Evolutionary conservation across 1,139 yeast species (phyloP).

Genomic region (Kluyveromyces sp.): DNA sequence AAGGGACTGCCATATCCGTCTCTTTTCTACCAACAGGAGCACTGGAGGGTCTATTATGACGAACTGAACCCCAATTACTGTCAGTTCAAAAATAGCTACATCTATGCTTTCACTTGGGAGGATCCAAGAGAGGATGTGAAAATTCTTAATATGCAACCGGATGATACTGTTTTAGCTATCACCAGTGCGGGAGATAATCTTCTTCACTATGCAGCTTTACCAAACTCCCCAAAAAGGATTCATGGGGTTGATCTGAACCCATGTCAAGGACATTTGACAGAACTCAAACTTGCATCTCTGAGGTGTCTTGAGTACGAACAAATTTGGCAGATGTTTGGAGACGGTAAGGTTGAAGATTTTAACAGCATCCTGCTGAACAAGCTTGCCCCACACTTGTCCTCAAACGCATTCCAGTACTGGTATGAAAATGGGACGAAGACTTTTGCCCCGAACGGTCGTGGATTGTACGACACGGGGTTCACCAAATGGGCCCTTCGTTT

Average conservation of each 20-base stretch:
- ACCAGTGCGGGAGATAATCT: slow-evolving; percentile 85
- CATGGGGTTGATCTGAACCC: slow-evolving; percentile 87
- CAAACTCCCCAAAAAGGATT: slow-evolving; percentile 64
- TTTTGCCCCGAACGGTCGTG: slow-evolving; percentile 47
- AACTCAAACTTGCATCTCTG: slow-evolving; percentile 67
- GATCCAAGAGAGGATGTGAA: slow-evolving; percentile 76
- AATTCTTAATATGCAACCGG: slow-evolving; percentile 51
- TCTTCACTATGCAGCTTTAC: slow-evolving; percentile 63
- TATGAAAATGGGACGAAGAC: slow-evolving; percentile 52
- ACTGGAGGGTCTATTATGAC: slow-evolving; percentile 76
- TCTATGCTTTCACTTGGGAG: slow-evolving; percentile 87
- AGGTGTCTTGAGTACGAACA: slow-evolving; percentile 52
- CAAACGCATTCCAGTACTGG: slow-evolving; percentile 81
- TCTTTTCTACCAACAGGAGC: slow-evolving; percentile 64
- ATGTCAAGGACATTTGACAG: slow-evolving; percentile 71
- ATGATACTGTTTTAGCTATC: slow-evolving; percentile 72
- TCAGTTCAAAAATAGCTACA: slow-evolving; percentile 71
- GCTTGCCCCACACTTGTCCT: slow-evolving; percentile 64
- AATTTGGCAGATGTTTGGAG: slow-evolving; percentile 70
- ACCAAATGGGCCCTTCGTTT: slow-evolving; percentile 79
- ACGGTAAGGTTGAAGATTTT: slow-evolving; percentile 55
- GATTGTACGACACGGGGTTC: slow-evolving; percentile 74
- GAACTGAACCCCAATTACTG: slow-evolving; percentile 59
- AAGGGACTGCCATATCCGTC: slow-evolving; percentile 74
- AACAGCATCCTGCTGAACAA: slow-evolving; percentile 45